Conservation (phyloP, 768 basidiomycete genomes). For the Russula olivacea region DNA sequence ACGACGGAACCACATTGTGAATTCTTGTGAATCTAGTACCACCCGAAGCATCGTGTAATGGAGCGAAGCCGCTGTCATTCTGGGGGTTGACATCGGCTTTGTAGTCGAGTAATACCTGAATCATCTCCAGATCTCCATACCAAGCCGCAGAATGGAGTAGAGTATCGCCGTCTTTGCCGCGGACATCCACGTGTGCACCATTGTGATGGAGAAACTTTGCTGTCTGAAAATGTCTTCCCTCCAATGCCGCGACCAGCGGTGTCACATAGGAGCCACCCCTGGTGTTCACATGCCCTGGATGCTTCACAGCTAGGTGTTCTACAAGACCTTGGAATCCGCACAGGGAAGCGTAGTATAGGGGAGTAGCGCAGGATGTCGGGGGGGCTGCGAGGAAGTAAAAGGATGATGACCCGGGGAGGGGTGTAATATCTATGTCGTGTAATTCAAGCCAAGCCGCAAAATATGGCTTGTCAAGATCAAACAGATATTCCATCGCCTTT, state of each 20-base stretch:
- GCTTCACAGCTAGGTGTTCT: neutral
- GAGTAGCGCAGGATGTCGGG: neutral
- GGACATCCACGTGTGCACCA: neutral
- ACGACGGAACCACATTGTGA: neutral
- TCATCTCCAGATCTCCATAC: neutral
- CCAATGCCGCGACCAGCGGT: neutral
- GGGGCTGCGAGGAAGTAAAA: neutral
- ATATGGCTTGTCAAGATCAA: neutral
- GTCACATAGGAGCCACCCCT: neutral
- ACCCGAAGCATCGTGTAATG: neutral
- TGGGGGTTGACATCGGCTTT: neutral
- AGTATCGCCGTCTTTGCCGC: neutral
- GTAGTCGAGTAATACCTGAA: neutral
- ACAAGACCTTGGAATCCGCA: neutral
- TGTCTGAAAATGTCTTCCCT: neutral
- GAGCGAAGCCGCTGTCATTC: neutral
- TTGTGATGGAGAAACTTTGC: neutral
- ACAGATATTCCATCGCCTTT: neutral
- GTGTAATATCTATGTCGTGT: neutral
- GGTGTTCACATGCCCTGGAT: neutral
- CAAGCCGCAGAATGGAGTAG: neutral
- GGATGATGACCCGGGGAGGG: too few relatives aligned
- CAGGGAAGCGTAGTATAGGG: neutral
- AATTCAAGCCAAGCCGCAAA: neutral
- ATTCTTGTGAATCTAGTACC: rapidly evolving